Percentiles rank a stretch among this genome's conserved stretches.
These are phyloP conservation scores for Mortierella sp. DNA, from an alignment of 371 early-diverging fungal species.

Conservation along the genomic window DNA sequence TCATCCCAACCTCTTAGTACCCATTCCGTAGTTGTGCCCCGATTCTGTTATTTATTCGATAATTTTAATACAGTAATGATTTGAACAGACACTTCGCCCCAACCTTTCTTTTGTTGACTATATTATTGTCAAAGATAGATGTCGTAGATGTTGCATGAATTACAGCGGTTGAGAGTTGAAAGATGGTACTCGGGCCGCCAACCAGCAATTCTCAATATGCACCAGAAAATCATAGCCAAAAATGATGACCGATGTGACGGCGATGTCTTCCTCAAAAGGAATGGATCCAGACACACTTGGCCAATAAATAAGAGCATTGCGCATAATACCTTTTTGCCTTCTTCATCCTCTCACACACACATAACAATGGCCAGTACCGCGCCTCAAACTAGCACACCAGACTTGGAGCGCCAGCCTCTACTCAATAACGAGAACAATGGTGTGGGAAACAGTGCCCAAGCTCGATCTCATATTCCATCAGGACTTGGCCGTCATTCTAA, in stretches of 20 bases:
- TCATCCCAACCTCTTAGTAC: not conserved
- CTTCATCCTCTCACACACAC: not conserved
- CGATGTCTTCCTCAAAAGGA: slow-evolving; percentile 22
- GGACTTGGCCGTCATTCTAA: slow-evolving; percentile 16
- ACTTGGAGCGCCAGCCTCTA: slow-evolving; percentile 50
- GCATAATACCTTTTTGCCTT: not conserved
- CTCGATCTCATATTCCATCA: slow-evolving; percentile 43
- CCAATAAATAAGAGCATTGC: not conserved
- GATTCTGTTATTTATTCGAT: too few species aligned
- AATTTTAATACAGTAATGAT: too few species aligned
- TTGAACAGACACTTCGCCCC: too few species aligned
- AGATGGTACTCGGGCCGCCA: too few species aligned
- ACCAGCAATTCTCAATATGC: too few species aligned
- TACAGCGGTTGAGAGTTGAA: too few species aligned
- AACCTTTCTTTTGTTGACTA: too few species aligned
- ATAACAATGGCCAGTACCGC: slow-evolving; percentile 6
- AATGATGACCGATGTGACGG: not conserved
- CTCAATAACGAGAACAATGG: slow-evolving; percentile 4
- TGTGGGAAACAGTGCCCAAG: not conserved
- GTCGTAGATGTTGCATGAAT: too few species aligned
- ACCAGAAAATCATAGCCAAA: too few species aligned
- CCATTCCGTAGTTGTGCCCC: not conserved
- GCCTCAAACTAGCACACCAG: slow-evolving; percentile 18
- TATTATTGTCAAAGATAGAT: too few species aligned
- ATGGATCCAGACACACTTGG: not conserved